A percentile compares a stretch with the other conserved stretches of the same genome.
Conservation (phyloP, 2,329 filamentous ascomycete genomes). For the Epichloe aotearoae region DNA sequence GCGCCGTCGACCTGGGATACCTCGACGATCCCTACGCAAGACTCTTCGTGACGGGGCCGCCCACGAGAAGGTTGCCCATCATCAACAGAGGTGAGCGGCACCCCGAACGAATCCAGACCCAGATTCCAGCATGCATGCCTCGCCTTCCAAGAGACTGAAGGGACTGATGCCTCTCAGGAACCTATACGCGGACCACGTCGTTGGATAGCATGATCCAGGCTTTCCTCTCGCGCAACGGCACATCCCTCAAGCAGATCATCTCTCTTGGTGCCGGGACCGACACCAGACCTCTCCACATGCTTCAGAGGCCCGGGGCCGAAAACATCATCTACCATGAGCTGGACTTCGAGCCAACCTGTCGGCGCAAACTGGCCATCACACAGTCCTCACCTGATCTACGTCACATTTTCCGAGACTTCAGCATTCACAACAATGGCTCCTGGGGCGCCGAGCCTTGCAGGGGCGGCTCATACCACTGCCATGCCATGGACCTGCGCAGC, state of each 20-base stretch:
- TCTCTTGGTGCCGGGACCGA: slow-evolving; percentile 91
- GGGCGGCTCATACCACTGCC: slow-evolving; percentile 37
- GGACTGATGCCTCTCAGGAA: slow-evolving; percentile 41
- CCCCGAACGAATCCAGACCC: not conserved
- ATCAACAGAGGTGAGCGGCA: slow-evolving; percentile 69
- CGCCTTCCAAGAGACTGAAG: not conserved
- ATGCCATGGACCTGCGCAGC: slow-evolving; percentile 58
- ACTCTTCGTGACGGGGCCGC: slow-evolving; percentile 48
- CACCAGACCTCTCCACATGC: slow-evolving; percentile 70
- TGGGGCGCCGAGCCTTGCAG: slow-evolving; percentile 29
- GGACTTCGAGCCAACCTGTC: slow-evolving; percentile 69
- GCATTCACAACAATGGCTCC: slow-evolving; percentile 17
- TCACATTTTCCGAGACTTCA: slow-evolving; percentile 23
- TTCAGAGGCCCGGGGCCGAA: slow-evolving; percentile 28
- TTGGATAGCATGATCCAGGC: slow-evolving; percentile 63
- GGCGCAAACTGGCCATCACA: slow-evolving; percentile 46
- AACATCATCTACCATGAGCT: slow-evolving; percentile 75
- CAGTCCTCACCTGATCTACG: slow-evolving; percentile 32
- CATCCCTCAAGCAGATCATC: slow-evolving; percentile 57
- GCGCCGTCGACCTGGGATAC: slow-evolving; percentile 77
- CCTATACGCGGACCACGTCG: slow-evolving; percentile 78
- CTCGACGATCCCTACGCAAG: slow-evolving; percentile 68
- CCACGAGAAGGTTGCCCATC: slow-evolving; percentile 63
- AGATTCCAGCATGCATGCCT: not conserved
- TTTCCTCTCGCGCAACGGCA: slow-evolving; percentile 44